Evolutionary conservation across 2,329 filamentous ascomycete species (phyloP), one percentile per base, ranked within the genome.

Genomic region (Elsinoe necatrix): DNA sequence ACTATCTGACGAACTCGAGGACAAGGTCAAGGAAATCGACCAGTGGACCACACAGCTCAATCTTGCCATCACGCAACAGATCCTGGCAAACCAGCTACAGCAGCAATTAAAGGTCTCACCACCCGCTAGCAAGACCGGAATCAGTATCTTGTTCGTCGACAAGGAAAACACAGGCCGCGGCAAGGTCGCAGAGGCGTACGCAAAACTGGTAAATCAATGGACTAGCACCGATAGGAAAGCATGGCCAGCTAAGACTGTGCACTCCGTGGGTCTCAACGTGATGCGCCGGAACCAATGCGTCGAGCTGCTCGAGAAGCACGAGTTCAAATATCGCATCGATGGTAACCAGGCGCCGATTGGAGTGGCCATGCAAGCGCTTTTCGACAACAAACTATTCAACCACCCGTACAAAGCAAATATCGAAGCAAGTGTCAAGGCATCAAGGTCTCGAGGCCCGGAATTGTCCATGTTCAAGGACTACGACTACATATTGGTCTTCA

Each of bases 121-220:
- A 50, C 45, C 45, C 16, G 25, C 25, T 3, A 21, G 6, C 16
- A 34, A 4, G 12, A 23, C 29, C 11, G 35, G 34, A n/a, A 35
- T 55, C 20, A 56, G 39, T 14, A 56, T 56, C 16, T 14, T 56
- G 14, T 56, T 56, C 18, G 7, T 56, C 39, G 54, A 56, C 27
- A 56, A 48, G 41, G 54, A 56, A 2, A 56, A 56, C 54, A 48
- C 27, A 4, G 54, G 54, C 16, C 54, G 54, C 4, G 18, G 39
- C 27, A 56, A 48, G 20, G n/a, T 56, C 3, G 54, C 54, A 18
- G 54, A 56, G 31, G 54, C 41, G 1, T 56, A 56, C n/a, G 54
- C 42, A 25, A 31, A 37, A 5, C 54, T 56, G 7, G 39, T 56
- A 2, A 42, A 56, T 12, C 37, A 56, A 20, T 48, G 54, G 54